Conservation (phyloP, 768 basidiomycete genomes). For the Pholiota conissans region DNA sequence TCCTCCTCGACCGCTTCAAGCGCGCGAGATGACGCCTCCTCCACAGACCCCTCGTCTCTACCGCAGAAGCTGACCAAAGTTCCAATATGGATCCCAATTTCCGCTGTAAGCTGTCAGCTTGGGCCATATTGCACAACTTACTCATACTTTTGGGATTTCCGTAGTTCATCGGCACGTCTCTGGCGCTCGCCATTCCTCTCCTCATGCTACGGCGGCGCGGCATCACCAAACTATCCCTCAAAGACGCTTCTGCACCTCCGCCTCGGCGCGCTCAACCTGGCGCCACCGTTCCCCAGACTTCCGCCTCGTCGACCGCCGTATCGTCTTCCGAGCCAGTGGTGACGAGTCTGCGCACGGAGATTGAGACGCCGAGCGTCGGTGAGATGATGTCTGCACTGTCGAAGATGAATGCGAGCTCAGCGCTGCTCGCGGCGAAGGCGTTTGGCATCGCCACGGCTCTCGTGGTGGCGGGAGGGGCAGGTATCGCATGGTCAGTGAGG, state of each 20-base stretch:
- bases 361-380: slow-evolving; percentile 27
- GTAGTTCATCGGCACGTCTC: slow-evolving; percentile 31
- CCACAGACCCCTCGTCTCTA: background rate
- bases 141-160: background rate
- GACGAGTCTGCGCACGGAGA: slow-evolving; percentile 22
- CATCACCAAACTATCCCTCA: slow-evolving; percentile 19
- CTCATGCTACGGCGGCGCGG: slow-evolving; percentile 35
- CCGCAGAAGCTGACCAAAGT: slow-evolving; percentile 4
- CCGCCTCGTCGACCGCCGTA: slow-evolving; percentile 11
- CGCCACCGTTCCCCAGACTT: slow-evolving; percentile 1
- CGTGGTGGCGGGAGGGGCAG: slow-evolving; percentile 48
- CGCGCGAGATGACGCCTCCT: background rate
- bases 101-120: background rate
- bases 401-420: slow-evolving; percentile 44
- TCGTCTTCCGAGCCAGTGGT: slow-evolving; percentile 15
- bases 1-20: background rate
- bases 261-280: slow-evolving; percentile 23
- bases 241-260: slow-evolving; percentile 28
- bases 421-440: slow-evolving; percentile 59
- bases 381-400: slow-evolving; percentile 38
- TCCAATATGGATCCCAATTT: slow-evolving; percentile 4
- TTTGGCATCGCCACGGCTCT: slow-evolving; percentile 65
- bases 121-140: background rate
- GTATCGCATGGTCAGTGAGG: slow-evolving; percentile 49
- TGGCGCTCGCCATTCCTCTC: slow-evolving; percentile 35